phyloP scores from a whole-genome alignment of 2,329 filamentous ascomycete genomes.

The Ophiocordyceps camponoti-saundersi region DNA sequence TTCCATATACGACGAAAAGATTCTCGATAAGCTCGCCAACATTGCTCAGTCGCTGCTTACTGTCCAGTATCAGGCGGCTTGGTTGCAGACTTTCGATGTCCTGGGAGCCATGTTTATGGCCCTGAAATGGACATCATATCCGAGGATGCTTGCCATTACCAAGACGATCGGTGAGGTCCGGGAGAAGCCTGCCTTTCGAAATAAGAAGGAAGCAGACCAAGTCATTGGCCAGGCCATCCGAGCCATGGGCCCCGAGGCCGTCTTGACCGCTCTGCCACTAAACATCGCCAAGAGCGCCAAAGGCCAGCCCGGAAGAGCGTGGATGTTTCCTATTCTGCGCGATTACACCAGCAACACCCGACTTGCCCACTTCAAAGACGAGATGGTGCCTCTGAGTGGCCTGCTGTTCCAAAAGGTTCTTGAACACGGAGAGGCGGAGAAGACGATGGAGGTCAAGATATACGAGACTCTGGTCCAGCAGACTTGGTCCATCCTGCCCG shows the following conservation, averaged over 20 bases:
- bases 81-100: conserved; percentile 87
- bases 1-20: conserved; percentile 84
- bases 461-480: conserved; percentile 94
- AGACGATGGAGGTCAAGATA: conserved; percentile 93
- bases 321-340: conserved; percentile 82
- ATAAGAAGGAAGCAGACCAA: conserved; percentile 88
- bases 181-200: conserved; percentile 71
- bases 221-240: conserved; percentile 76
- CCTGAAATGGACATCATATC: conserved; percentile 68
- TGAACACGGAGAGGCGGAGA: conserved; percentile 64
- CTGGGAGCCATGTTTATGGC: conserved; percentile 75
- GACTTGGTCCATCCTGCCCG: conserved; percentile 84
- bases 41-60: conserved; percentile 59
- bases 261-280: conserved; percentile 67
- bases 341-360: conserved; percentile 83
- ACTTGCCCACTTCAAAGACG: conserved; percentile 66
- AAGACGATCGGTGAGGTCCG: conserved; percentile 74
- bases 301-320: conserved; percentile 72
- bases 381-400: conserved; percentile 81
- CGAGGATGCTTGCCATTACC: conserved; percentile 59
- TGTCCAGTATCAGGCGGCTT: conserved; percentile 84
- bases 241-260: conserved; percentile 76
- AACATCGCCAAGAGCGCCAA: conserved; percentile 66
- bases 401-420: conserved; percentile 77
- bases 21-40: conserved; percentile 63